A percentile compares a stretch with the other conserved stretches of the same genome.
These are phyloP conservation scores for Dendrothele bispora DNA, from an alignment of 768 basidiomycete species.

Conservation along the genomic window DNA sequence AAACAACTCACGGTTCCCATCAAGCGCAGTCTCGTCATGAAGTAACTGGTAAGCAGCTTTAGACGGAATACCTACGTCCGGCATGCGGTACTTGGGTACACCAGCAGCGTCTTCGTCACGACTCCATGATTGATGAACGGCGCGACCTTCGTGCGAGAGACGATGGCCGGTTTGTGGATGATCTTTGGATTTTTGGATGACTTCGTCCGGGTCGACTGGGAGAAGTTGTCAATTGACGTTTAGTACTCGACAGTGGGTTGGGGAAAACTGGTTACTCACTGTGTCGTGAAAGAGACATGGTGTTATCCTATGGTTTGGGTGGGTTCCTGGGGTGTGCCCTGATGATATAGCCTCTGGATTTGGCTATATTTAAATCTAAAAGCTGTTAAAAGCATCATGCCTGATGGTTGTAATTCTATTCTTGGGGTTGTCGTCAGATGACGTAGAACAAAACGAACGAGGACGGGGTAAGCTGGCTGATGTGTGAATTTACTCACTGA, in stretches of 20 bases:
- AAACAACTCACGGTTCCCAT: too few species aligned
- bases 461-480: too few species aligned
- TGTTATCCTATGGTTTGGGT: too few species aligned
- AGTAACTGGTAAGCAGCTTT: slow-evolving; percentile 49
- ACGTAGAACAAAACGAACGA: too few species aligned
- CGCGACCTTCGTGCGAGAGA: slow-evolving; percentile 1
- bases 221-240: background rate
- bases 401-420: too few species aligned
- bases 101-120: slow-evolving; percentile 16
- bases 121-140: slow-evolving; percentile 8
- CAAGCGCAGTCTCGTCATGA: slow-evolving; percentile 56
- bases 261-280: background rate
- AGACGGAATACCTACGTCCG: slow-evolving; percentile 40
- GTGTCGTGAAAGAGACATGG: slow-evolving; percentile 8
- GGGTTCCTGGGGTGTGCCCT: too few species aligned
- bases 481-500: too few species aligned
- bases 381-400: too few species aligned
- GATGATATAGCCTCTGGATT: too few species aligned
- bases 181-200: slow-evolving; percentile 9
- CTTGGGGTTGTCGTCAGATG: too few species aligned
- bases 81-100: slow-evolving; percentile 47
- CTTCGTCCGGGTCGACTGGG: slow-evolving; percentile 6
- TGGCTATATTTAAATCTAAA: too few species aligned
- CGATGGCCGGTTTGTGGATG: background rate
- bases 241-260: background rate